Percentiles rank a stretch among this genome's conserved stretches.
These are phyloP conservation scores for Pinus taeda DNA, from an alignment of 75 land plant genomes.

Conservation along the genomic window DNA sequence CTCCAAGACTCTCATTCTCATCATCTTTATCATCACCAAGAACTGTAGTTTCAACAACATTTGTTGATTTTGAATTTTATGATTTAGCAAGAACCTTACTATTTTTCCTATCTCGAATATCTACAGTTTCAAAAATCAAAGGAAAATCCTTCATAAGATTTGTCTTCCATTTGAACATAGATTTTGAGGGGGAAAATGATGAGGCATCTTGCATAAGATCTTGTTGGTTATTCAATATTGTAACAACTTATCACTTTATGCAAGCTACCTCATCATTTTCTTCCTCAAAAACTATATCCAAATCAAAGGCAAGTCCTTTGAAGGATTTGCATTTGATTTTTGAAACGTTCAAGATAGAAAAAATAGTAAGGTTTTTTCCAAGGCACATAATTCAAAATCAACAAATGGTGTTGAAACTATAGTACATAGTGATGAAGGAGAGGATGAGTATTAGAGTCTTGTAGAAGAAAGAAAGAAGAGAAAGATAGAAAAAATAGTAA, in stretches of 20 bases:
- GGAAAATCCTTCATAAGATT: neutral
- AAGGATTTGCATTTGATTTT: neutral
- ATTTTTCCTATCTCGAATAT: neutral
- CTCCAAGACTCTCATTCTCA: neutral
- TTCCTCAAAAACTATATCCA: no score
- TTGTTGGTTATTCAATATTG: neutral
- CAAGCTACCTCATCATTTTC: neutral
- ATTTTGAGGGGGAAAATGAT: no score
- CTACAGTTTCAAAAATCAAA: neutral
- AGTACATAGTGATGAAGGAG: no score
- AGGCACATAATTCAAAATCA: no score
- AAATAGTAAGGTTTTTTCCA: no score
- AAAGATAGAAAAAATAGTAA: no score
- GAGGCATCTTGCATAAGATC: neutral
- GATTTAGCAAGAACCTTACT: neutral
- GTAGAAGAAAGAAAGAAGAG: no score
- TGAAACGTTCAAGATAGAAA: conserved; percentile 5
- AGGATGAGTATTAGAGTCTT: no score
- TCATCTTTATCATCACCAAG: conserved; percentile 18
- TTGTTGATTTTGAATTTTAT: neutral
- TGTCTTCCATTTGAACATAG: neutral
- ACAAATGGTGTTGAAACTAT: no score
- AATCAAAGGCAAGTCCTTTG: neutral
- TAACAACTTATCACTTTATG: no score
- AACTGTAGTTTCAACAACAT: conserved; percentile 6